A percentile compares a stretch with the other conserved stretches of the same genome.
Conservation (phyloP, 495 filamentous ascomycete species). For the Parachaetomium inaequale region DNA sequence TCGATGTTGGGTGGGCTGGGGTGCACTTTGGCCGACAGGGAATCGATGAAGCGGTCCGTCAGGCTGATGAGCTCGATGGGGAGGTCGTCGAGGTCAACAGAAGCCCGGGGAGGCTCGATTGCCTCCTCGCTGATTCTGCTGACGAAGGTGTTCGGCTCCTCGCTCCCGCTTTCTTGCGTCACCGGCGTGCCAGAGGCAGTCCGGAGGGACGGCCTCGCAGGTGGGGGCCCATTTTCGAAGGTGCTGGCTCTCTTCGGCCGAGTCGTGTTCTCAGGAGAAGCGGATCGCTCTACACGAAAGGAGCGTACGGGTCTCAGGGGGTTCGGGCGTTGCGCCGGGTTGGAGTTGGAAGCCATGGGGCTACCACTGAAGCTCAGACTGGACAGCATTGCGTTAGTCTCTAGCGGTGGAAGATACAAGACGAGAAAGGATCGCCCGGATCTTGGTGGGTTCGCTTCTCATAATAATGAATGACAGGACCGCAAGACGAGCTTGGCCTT, state of each 20-base stretch:
- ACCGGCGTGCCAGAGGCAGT: constrained; percentile 30
- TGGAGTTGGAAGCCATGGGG: constrained; percentile 26
- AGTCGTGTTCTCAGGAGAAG: constrained; percentile 26
- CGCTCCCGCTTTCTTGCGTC: constrained; percentile 18
- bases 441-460: background rate
- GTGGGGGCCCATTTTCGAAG: constrained; percentile 50
- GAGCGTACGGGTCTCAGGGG: constrained; percentile 29
- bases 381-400: background rate
- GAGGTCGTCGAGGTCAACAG: constrained; percentile 74
- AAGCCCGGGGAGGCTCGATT: constrained; percentile 50
- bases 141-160: constrained; percentile 48
- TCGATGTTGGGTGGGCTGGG: constrained; percentile 79
- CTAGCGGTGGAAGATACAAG: background rate
- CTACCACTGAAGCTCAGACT: background rate
- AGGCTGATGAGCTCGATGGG: constrained; percentile 89
- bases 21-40: constrained; percentile 81
- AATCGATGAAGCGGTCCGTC: constrained; percentile 92
- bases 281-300: constrained; percentile 26
- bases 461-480: constrained; percentile 11
- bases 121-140: constrained; percentile 51
- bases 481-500: background rate
- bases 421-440: background rate
- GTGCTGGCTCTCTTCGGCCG: constrained; percentile 59
- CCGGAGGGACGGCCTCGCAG: constrained; percentile 31
- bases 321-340: constrained; percentile 21